Conservation (phyloP, 2,329 filamentous ascomycete genomes). For the Colletotrichum simmondsii region DNA sequence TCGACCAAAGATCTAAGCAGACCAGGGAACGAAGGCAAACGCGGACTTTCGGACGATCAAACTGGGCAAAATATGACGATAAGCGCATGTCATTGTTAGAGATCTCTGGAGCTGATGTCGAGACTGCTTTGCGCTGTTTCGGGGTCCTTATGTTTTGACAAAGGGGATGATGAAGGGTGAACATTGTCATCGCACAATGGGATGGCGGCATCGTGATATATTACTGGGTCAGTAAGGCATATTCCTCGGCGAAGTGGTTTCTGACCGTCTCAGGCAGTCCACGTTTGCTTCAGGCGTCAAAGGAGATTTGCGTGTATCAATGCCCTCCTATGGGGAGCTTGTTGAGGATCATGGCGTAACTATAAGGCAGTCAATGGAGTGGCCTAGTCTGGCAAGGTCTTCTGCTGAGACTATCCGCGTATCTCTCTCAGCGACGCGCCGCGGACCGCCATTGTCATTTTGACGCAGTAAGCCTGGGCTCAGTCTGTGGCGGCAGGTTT, state of each 20-base stretch:
- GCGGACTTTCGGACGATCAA: conserved; percentile 9
- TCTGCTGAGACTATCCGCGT: not conserved
- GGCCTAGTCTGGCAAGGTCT: not conserved
- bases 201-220: not conserved
- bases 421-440: not conserved
- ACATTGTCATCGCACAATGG: not conserved
- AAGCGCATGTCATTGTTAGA: conserved; percentile 9
- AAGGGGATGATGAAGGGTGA: not conserved
- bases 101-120: conserved; percentile 10
- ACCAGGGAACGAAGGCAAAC: not conserved
- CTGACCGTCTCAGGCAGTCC: not conserved
- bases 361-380: not conserved
- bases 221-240: not conserved
- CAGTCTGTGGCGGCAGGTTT: not conserved
- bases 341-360: not conserved
- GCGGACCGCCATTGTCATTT: not conserved
- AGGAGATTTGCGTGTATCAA: not conserved
- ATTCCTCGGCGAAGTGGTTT: not conserved
- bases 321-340: not conserved
- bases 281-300: not conserved
- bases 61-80: conserved; percentile 8
- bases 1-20: not conserved
- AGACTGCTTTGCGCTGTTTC: conserved; percentile 17
- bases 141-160: conserved; percentile 9
- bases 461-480: too few species aligned